Conservation (phyloP, 352 stramenopile genomes). For the Globisporangium rhizosaccharum region DNA sequence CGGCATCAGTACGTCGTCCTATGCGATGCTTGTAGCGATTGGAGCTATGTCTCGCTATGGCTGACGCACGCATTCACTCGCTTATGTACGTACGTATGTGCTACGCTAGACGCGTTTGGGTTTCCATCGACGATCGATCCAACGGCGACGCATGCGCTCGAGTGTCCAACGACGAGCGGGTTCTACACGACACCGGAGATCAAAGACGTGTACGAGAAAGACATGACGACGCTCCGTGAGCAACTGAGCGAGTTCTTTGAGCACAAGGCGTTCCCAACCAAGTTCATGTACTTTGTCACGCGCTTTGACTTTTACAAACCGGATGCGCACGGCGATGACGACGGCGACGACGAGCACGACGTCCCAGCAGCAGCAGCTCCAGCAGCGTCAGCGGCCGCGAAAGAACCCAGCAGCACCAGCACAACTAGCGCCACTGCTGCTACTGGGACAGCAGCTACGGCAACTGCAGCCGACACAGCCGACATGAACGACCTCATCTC, state of each 20-base stretch:
- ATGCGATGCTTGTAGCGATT: not conserved
- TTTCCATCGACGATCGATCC: constrained; percentile 62
- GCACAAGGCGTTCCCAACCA: constrained; percentile 74
- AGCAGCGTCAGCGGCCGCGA: not conserved
- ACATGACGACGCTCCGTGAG: constrained; percentile 59
- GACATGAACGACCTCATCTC: constrained; percentile 64
- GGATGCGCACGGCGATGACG: constrained; percentile 30
- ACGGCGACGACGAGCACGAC: constrained; percentile 29
- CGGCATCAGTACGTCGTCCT: constrained; percentile 57
- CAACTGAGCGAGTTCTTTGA: constrained; percentile 78
- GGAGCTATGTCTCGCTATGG: constrained; percentile 3
- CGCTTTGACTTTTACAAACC: constrained; percentile 74
- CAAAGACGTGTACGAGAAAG: constrained; percentile 58
- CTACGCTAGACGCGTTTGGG: constrained; percentile 40
- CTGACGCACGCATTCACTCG: not conserved
- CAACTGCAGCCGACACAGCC: not conserved
- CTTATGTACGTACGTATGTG: not conserved
- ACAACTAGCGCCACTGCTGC: not conserved
- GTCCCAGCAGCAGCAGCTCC: not conserved
- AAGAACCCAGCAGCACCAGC: too few relatives aligned
- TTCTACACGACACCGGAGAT: constrained; percentile 64
- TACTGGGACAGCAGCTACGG: not conserved
- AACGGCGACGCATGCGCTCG: constrained; percentile 48
- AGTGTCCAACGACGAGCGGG: constrained; percentile 55
- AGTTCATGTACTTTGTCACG: constrained; percentile 86